Percentiles rank a stretch among this genome's conserved stretches.
Conservation (phyloP, 208 protist species). For the Acanthamoeba lenticulata region DNA sequence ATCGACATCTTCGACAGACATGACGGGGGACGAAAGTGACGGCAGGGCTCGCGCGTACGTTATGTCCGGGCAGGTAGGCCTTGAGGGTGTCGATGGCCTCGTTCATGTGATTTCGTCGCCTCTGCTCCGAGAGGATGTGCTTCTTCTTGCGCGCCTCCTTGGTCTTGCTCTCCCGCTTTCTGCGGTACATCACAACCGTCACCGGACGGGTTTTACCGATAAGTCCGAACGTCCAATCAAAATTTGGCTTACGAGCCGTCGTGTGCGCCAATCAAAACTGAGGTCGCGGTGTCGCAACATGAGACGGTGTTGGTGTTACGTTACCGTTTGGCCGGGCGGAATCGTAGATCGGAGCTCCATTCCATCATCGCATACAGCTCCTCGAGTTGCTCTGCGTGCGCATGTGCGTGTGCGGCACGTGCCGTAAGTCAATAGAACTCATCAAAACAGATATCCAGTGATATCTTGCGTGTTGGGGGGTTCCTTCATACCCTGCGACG, state of each 20-base stretch:
- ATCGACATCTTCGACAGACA: not conserved
- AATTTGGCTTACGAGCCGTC: not conserved
- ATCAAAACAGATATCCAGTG: no score
- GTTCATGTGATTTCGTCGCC: constrained; percentile 5
- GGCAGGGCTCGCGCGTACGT: not conserved
- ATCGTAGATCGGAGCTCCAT: not conserved
- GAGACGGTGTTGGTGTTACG: not conserved
- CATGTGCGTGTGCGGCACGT: no score
- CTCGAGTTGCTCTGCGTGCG: not conserved
- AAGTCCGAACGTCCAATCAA: not conserved
- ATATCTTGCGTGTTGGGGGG: no score
- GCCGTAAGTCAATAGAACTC: no score
- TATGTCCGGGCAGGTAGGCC: not conserved
- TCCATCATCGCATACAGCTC: not conserved
- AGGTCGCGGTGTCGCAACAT: not conserved
- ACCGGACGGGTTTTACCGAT: not conserved
- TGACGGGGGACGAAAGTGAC: not conserved
- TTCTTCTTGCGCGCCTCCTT: constrained; percentile 27
- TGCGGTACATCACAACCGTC: not conserved
- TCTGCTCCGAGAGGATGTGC: not conserved
- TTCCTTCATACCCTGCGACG: not conserved
- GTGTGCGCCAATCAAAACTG: not conserved
- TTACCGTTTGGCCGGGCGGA: not conserved
- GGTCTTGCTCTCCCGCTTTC: not conserved
- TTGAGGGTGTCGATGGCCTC: constrained; percentile 24